phyloP scores from a whole-genome alignment of 192 early-diverging fungal genomes.

The Podila epicladia region DNA sequence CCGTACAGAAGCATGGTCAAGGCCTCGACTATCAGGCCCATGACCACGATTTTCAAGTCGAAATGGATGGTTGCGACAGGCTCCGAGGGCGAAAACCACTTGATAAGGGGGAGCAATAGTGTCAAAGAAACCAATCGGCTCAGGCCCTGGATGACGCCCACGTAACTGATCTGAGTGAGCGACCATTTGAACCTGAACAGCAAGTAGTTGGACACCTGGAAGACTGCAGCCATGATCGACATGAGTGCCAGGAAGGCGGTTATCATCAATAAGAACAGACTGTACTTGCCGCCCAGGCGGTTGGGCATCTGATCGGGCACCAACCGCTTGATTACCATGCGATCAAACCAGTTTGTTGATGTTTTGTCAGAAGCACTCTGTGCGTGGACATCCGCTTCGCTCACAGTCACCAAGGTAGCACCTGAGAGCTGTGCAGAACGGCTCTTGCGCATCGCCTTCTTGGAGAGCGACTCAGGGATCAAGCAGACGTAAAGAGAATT shows the following conservation, averaged over 20 bases:
- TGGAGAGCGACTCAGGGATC: slow-evolving; percentile 33
- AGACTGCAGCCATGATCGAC: slow-evolving; percentile 3
- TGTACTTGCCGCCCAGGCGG: slow-evolving; percentile 34
- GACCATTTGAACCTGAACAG: slow-evolving; percentile 30
- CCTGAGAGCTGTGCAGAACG: neutral
- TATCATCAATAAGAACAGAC: slow-evolving; percentile 15
- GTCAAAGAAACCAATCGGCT: slow-evolving; percentile 26
- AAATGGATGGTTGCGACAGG: slow-evolving; percentile 19
- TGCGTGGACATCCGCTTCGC: neutral
- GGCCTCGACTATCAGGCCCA: slow-evolving; percentile 20
- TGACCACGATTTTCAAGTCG: slow-evolving; percentile 25
- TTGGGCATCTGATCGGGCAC: slow-evolving; percentile 24
- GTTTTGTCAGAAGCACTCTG: neutral
- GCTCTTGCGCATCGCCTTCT: neutral
- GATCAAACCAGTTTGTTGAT: neutral
- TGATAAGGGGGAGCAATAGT: slow-evolving; percentile 21
- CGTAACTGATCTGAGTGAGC: slow-evolving; percentile 1
- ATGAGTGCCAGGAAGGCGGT: slow-evolving; percentile 15
- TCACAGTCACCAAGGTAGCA: neutral
- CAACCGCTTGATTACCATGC: neutral
- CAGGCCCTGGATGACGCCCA: slow-evolving; percentile 24
- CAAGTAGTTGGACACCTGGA: slow-evolving; percentile 13
- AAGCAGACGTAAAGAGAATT: slow-evolving; percentile 14
- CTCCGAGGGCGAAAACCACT: neutral
- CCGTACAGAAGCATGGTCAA: slow-evolving; percentile 23